Evolutionary conservation across 345 rosid species (phyloP).

Genomic region (Zanthoxylum bungeanum): DNA sequence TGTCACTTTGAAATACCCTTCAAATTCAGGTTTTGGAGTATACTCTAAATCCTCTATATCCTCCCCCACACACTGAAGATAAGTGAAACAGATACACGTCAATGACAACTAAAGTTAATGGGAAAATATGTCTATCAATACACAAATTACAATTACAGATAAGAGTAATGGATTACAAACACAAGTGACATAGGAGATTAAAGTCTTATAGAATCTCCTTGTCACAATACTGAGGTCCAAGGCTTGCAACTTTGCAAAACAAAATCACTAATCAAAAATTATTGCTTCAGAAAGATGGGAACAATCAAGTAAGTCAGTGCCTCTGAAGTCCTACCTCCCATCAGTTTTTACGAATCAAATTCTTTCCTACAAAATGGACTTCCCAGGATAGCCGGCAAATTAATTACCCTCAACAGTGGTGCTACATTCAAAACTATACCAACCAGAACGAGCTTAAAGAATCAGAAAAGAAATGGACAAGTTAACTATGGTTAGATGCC

Average conservation of each 20-base stretch:
- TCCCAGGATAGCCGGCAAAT: not conserved
- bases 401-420: not conserved
- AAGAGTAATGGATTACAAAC: not conserved
- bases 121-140: not conserved
- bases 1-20: conserved; percentile 81
- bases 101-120: conserved; percentile 4
- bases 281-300: not conserved
- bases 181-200: not conserved
- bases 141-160: conserved; percentile 1
- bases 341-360: not conserved
- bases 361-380: not conserved
- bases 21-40: conserved; percentile 96
- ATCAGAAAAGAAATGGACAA: not conserved
- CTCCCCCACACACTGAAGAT: conserved; percentile 80
- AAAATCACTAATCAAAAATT: not conserved
- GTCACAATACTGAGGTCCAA: not conserved
- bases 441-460: not conserved
- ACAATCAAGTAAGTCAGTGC: not conserved
- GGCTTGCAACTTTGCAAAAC: not conserved
- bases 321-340: not conserved
- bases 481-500: not conserved
- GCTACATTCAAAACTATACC: not conserved
- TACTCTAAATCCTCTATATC: conserved; percentile 92
- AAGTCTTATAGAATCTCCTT: not conserved
- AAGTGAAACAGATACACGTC: conserved; percentile 13